Conservation (phyloP, 441 rosid species). For the Pelargonium australe region DNA sequence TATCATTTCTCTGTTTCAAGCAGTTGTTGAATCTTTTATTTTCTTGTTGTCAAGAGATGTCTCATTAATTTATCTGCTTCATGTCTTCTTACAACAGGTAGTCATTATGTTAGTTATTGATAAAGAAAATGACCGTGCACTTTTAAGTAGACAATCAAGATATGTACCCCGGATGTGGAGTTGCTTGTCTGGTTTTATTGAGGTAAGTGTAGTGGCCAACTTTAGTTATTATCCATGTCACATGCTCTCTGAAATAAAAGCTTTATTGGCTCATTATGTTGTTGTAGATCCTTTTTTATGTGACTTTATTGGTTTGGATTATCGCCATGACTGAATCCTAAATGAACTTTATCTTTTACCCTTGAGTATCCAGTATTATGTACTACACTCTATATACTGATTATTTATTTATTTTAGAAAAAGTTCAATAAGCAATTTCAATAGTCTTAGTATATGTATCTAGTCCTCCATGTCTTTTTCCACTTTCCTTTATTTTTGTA, state of each 20-base stretch:
- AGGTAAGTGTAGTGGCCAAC: conserved; percentile 36
- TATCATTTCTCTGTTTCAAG: conserved; percentile 12
- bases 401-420: not conserved
- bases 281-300: not conserved
- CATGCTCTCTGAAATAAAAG: not conserved
- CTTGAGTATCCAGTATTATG: not conserved
- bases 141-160: conserved; percentile 70
- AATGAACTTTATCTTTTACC: not conserved
- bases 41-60: not conserved
- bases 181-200: conserved; percentile 90
- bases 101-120: conserved; percentile 94
- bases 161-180: conserved; percentile 91
- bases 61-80: conserved; percentile 4
- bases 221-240: not conserved
- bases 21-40: not conserved
- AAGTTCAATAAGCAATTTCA: not conserved
- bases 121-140: conserved; percentile 67
- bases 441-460: not conserved
- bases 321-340: too few relatives aligned
- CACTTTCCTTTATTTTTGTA: conserved; percentile 2
- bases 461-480: not conserved
- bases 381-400: not conserved
- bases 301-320: not conserved
- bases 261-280: not conserved
- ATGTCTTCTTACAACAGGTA: conserved; percentile 39